A percentile compares a stretch with the other conserved stretches of the same genome.
Conservation (phyloP, 495 filamentous ascomycete genomes). For the Xylona heveae region DNA sequence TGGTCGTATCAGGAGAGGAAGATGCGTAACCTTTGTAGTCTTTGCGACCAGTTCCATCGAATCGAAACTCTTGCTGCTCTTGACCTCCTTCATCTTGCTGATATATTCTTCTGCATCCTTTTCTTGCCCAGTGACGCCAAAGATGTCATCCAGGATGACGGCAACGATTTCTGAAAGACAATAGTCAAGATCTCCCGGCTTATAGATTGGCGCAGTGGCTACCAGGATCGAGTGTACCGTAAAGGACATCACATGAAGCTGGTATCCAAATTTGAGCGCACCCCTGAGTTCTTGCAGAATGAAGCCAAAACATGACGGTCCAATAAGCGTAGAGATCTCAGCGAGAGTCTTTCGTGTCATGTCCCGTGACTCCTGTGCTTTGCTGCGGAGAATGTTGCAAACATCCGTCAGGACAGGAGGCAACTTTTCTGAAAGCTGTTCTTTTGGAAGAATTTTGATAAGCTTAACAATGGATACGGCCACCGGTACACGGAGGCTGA, state of each 20-base stretch:
- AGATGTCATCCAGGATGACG: conserved; percentile 93
- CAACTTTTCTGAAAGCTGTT: conserved; percentile 47
- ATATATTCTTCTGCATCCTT: conserved; percentile 94
- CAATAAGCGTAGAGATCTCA: conserved; percentile 58
- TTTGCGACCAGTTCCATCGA: conserved; percentile 87
- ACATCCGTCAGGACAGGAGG: conserved; percentile 77
- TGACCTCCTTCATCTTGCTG: conserved; percentile 92
- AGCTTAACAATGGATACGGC: conserved; percentile 74
- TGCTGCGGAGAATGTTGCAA: conserved; percentile 76
- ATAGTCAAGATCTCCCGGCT: conserved; percentile 73
- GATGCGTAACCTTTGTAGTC: conserved; percentile 46
- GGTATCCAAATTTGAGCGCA: conserved; percentile 64
- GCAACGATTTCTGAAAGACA: conserved; percentile 56
- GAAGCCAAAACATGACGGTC: conserved; percentile 67
- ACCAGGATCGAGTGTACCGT: conserved; percentile 87
- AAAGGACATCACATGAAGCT: conserved; percentile 87
- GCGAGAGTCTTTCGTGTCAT: conserved; percentile 73
- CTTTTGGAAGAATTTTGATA: conserved; percentile 51
- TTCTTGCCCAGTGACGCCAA: conserved; percentile 85
- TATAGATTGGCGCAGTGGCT: conserved; percentile 44
- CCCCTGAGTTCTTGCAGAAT: conserved; percentile 79
- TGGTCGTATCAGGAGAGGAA: conserved; percentile 57
- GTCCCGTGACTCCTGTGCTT: conserved; percentile 71
- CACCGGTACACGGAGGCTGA: conserved; percentile 76
- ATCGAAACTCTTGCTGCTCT: conserved; percentile 91